These are phyloP conservation scores for Peronospora farinosa DNA, from an alignment of 352 stramenopile genomes.

Conservation along the genomic window DNA sequence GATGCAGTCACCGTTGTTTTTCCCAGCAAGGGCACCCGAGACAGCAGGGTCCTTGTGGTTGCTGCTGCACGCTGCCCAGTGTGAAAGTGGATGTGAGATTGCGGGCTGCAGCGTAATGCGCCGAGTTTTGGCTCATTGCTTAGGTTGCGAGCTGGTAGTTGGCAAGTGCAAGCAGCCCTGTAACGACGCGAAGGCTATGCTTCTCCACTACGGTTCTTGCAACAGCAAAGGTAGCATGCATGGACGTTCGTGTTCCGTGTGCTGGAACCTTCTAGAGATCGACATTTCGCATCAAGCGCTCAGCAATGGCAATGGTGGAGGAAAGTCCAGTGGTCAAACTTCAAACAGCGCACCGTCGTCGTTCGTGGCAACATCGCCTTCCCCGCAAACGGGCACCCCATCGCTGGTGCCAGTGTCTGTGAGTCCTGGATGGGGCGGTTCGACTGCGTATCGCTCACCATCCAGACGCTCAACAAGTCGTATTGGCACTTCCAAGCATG, in stretches of 20 bases:
- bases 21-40: constrained; percentile 39
- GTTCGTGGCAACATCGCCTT: constrained; percentile 20
- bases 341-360: constrained; percentile 19
- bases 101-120: constrained; percentile 61
- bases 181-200: constrained; percentile 74
- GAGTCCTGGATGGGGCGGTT: constrained; percentile 16
- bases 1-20: constrained; percentile 52
- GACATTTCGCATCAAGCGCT: constrained; percentile 59
- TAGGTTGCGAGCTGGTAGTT: constrained; percentile 51
- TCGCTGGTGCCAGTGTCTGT: constrained; percentile 17
- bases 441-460: constrained; percentile 20
- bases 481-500: constrained; percentile 34
- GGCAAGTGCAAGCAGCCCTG: constrained; percentile 60
- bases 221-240: constrained; percentile 40
- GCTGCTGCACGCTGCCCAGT: constrained; percentile 47
- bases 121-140: constrained; percentile 57
- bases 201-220: constrained; percentile 62
- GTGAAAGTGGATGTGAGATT: constrained; percentile 46
- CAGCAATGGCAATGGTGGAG: constrained; percentile 19
- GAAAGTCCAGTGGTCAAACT: constrained; percentile 10
- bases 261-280: constrained; percentile 60
- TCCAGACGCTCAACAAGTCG: constrained; percentile 17
- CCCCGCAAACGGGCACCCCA: constrained; percentile 16
- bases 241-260: constrained; percentile 42
- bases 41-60: constrained; percentile 69